Base-by-base conservation (phyloP, 306 rosid species). In the Clitoria ternatea region DNA sequence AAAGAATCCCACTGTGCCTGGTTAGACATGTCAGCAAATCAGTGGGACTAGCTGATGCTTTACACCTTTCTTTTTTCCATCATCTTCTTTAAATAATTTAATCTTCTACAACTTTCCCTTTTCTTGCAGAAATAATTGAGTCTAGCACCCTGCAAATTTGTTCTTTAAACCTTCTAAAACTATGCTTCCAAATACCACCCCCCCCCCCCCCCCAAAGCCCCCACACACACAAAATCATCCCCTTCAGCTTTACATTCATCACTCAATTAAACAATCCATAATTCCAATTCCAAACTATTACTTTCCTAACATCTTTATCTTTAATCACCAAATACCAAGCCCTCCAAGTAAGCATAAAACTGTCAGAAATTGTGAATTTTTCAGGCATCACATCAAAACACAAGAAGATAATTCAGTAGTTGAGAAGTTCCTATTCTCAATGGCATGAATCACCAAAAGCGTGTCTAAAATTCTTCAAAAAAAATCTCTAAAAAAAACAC, bases 11-110 rank as follows among this genome's bases (percentile, higher is more conserved):
- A 66, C 49, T 71, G 82, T 76, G 64, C 80, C 55, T 44, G 44
- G 79, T 59, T 37, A 61, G 79, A 69, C 85, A 75, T 73, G 79
- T 69, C 78, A 78, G 77, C 72, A 29, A 77, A 79, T 77, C 49
- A 79, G 79, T 49, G 44, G 59, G 56, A 60, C 82, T 76, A 14
- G 54, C 40, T 78, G 61, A 72, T 70, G 81, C 83, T 74, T 80
- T 79, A 64, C 56, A 47, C 76, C 74, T 79, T 81, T 65, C 32
- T 53, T 77, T 53, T 67, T 53, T 19, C 81, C 81, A 29, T 49
- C 55, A 20, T 24, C 73, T 50, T 65, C 79, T 45, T 62, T 70
- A 39, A 74, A 49, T 57, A 69, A 61, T 47, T 22, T 75, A 76
- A 75, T 74, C 76, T 66, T 72, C 77, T 77, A 70, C 20, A 52